These are phyloP conservation scores for Begonia peltatifolia DNA, from an alignment of 306 rosid species.

Conservation along the genomic window DNA sequence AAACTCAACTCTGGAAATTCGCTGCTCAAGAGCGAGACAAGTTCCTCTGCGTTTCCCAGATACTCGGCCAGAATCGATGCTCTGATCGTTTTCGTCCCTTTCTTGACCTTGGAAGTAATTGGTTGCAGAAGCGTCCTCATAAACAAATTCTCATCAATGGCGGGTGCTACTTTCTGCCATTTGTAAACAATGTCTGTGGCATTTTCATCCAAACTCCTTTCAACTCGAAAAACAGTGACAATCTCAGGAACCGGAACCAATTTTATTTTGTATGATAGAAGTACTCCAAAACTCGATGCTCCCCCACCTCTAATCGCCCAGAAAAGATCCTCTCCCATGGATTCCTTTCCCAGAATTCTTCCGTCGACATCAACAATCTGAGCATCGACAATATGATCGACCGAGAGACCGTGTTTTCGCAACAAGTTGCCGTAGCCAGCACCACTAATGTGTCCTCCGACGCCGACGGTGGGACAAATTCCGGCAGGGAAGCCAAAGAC, in stretches of 20 bases:
- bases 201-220: background rate
- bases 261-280: background rate
- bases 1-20: background rate
- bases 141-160: background rate
- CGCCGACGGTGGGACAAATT: background rate
- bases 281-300: background rate
- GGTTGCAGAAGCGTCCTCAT: background rate
- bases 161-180: background rate
- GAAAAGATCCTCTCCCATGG: background rate
- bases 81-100: background rate
- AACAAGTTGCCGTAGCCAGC: background rate
- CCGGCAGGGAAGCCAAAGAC: background rate
- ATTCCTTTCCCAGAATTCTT: background rate
- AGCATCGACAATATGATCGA: background rate
- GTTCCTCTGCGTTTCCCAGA: background rate
- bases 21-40: background rate
- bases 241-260: background rate
- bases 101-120: background rate
- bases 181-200: background rate
- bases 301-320: background rate
- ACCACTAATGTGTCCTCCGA: background rate
- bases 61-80: background rate
- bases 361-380: background rate
- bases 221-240: background rate
- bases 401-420: background rate